phyloP scores from a whole-genome alignment of 2,329 filamentous ascomycete genomes.

The Phyllosticta capitalensis region DNA sequence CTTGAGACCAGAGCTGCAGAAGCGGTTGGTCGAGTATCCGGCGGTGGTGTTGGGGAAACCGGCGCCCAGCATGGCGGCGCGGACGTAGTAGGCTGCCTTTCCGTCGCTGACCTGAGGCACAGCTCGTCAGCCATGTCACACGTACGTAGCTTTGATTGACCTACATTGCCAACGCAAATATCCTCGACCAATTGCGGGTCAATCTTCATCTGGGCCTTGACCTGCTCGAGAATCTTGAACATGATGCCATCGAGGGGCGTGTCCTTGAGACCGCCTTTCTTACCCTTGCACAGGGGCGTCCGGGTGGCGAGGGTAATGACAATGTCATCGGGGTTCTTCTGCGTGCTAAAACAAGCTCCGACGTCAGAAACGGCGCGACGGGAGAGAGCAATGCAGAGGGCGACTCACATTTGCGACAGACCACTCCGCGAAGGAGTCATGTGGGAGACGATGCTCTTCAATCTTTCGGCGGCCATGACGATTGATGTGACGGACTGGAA shows the following conservation, averaged over 20 bases:
- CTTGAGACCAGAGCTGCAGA: conserved; percentile 95
- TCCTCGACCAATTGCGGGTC: conserved; percentile 79
- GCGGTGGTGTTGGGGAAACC: conserved; percentile 86
- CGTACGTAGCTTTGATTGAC: conserved; percentile 19
- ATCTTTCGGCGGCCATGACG: conserved; percentile 70
- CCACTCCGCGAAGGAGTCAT: conserved; percentile 64
- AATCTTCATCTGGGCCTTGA: conserved; percentile 57
- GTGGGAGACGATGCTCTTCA: conserved; percentile 81
- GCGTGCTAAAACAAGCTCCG: conserved; percentile 50
- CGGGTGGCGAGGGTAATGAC: conserved; percentile 90
- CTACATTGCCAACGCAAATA: conserved; percentile 83
- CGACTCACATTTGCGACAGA: conserved; percentile 65
- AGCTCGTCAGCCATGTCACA: not conserved
- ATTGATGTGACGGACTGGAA: not conserved
- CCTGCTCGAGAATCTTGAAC: conserved; percentile 66
- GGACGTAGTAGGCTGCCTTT: conserved; percentile 84
- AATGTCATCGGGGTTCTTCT: conserved; percentile 90
- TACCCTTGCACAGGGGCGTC: conserved; percentile 78
- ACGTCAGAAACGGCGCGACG: not conserved
- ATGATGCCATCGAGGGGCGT: conserved; percentile 79
- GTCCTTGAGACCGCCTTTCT: conserved; percentile 93
- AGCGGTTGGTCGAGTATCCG: conserved; percentile 79
- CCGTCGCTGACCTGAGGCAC: conserved; percentile 61
- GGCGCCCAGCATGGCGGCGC: conserved; percentile 78
- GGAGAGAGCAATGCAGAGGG: conserved; percentile 2